These are phyloP conservation scores for Kodamaea sp. DNA, from an alignment of 1,139 yeast genomes.

Conservation along the genomic window DNA sequence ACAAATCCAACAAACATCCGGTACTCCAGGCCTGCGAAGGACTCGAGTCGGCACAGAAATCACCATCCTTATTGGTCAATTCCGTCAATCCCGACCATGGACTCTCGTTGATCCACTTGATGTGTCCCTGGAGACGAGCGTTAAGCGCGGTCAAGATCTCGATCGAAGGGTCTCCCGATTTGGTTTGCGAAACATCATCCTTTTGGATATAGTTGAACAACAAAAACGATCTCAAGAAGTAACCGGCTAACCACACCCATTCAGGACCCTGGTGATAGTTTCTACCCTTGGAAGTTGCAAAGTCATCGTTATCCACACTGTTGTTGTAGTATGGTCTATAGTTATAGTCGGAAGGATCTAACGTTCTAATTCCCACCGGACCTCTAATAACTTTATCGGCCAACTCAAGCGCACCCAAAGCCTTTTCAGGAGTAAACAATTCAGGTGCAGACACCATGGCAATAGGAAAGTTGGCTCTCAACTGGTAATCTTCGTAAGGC, in stretches of 20 bases:
- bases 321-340: conserved; percentile 88
- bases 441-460: conserved; percentile 96
- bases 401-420: conserved; percentile 59
- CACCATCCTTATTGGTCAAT: conserved; percentile 86
- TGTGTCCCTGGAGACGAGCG: conserved; percentile 62
- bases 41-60: conserved; percentile 77
- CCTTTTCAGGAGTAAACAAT: conserved; percentile 64
- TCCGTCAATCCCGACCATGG: conserved; percentile 96
- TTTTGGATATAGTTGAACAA: conserved; percentile 49
- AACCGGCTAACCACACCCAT: conserved; percentile 94
- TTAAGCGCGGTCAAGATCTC: conserved; percentile 42
- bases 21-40: conserved; percentile 98
- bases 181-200: conserved; percentile 17
- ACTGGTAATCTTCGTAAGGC: conserved; percentile 89
- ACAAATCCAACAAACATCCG: conserved; percentile 80
- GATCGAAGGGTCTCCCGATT: conserved; percentile 35
- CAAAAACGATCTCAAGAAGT: conserved; percentile 75
- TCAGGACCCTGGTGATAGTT: conserved; percentile 99
- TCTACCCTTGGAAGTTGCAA: conserved; percentile 92
- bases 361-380: conserved; percentile 87
- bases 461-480: conserved; percentile 88
- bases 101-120: conserved; percentile 67
- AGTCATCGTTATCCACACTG: conserved; percentile 77
- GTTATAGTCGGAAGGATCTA: conserved; percentile 90
- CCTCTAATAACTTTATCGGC: conserved; percentile 82